phyloP scores from a whole-genome alignment of 352 stramenopile species.

The Phytophthora pinifolia region DNA sequence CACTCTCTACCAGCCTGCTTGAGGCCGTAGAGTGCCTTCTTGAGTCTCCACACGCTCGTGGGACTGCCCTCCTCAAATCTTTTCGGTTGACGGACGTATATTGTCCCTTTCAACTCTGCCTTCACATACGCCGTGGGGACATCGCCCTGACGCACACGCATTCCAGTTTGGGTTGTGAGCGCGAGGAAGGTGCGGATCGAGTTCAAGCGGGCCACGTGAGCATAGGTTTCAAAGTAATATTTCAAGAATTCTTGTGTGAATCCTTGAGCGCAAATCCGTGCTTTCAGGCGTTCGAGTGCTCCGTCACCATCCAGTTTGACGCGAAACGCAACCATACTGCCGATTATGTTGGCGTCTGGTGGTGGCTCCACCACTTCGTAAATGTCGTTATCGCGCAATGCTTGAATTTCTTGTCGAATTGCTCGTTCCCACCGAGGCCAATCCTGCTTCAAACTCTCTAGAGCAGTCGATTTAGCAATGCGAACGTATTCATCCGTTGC shows the following conservation, averaged over 20 bases:
- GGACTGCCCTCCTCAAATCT: constrained; percentile 13
- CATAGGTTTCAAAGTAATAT: constrained; percentile 17
- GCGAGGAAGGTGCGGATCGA: constrained; percentile 16
- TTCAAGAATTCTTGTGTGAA: constrained; percentile 20
- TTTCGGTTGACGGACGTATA: constrained; percentile 7
- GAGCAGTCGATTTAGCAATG: no score
- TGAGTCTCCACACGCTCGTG: constrained; percentile 13
- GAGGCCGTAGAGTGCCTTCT: constrained; percentile 14
- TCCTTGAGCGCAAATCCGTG: constrained; percentile 18
- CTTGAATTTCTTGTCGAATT: constrained; percentile 2
- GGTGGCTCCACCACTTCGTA: constrained; percentile 10
- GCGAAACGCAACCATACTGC: constrained; percentile 1
- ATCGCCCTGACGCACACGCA: constrained; percentile 14
- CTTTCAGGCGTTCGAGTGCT: constrained; percentile 12
- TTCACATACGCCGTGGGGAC: constrained; percentile 17
- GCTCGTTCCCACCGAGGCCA: constrained; percentile 3
- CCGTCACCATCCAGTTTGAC: constrained; percentile 3
- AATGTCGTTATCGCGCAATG: constrained; percentile 9
- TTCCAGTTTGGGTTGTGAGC: neutral
- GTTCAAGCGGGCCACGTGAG: constrained; percentile 10
- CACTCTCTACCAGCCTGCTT: constrained; percentile 20
- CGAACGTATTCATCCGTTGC: no score
- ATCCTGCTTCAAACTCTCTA: no score
- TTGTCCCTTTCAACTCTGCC: neutral
- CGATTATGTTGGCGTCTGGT: constrained; percentile 2